phyloP scores from a whole-genome alignment of 257 asterid species.

The Nicotiana knightiana region DNA sequence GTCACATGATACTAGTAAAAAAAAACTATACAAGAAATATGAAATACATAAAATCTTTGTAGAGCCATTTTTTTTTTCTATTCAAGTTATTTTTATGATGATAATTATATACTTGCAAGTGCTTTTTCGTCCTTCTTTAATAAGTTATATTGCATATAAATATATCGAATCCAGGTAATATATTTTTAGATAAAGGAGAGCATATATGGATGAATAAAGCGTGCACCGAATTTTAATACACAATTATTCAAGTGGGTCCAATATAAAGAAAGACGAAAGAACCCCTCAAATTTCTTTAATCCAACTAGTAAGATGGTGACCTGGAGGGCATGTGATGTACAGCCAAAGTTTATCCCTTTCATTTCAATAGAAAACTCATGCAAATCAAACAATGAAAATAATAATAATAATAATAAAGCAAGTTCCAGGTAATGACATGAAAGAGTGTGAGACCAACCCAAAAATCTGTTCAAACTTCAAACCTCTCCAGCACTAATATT shows the following conservation, averaged over 20 bases:
- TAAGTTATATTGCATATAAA: too few species aligned
- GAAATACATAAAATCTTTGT: too few species aligned
- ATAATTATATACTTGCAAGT: not conserved
- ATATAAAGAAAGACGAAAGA: not conserved
- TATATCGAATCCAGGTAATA: not conserved
- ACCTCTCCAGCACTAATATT: not conserved
- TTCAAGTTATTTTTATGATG: not conserved
- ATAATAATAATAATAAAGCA: not conserved
- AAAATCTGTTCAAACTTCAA: not conserved
- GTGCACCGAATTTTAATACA: not conserved
- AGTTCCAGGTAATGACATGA: slow-evolving; percentile 9
- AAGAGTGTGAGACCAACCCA: slow-evolving; percentile 3
- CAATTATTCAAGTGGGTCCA: not conserved
- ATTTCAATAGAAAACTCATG: too few species aligned
- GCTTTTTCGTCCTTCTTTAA: too few species aligned
- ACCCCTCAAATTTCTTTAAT: not conserved
- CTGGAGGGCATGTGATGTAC: slow-evolving; percentile 6
- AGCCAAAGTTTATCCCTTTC: not conserved
- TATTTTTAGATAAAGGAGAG: not conserved
- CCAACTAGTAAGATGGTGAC: not conserved
- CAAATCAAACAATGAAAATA: too few species aligned
- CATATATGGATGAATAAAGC: not conserved
- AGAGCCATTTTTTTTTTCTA: too few species aligned
- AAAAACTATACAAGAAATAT: too few species aligned
- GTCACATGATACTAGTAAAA: too few species aligned